These are phyloP conservation scores for Fusarium tupiense DNA, from an alignment of 2,329 filamentous ascomycete genomes.

Conservation along the genomic window DNA sequence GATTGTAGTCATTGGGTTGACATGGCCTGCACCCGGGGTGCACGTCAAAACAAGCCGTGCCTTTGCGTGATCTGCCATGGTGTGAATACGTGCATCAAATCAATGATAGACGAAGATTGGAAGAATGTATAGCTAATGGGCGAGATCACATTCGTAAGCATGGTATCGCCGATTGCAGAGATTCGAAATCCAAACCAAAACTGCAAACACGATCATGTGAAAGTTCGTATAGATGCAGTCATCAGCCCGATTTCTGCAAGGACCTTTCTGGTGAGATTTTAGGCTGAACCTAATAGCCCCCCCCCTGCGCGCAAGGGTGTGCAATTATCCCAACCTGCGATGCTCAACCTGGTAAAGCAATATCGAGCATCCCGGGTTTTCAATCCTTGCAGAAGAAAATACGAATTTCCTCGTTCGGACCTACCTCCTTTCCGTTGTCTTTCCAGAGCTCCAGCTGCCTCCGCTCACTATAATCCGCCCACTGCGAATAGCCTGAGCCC, in stretches of 20 bases:
- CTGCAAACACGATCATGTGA: not conserved
- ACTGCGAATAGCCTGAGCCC: not conserved
- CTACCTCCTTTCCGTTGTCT: not conserved
- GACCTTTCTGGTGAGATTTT: not conserved
- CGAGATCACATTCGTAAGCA: not conserved
- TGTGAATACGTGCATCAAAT: not conserved
- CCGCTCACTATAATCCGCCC: not conserved
- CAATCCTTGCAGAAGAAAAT: too few species aligned
- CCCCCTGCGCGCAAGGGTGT: not conserved
- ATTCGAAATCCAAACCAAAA: not conserved
- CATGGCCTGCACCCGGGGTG: not conserved
- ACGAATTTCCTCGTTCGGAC: too few species aligned
- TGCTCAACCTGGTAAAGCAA: too few species aligned
- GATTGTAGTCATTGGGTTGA: slow-evolving; percentile 7
- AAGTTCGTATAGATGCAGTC: not conserved
- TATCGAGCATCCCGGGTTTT: too few species aligned
- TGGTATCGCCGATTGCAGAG: not conserved
- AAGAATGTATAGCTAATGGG: not conserved
- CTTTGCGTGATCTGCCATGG: not conserved
- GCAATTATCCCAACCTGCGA: not conserved
- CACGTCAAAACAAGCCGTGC: not conserved
- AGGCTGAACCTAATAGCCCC: not conserved
- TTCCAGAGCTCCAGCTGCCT: not conserved
- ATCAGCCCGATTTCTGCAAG: not conserved
- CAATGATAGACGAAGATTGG: not conserved